Evolutionary conservation across 805 yeast genomes (phyloP).

Genomic region (Nakazawaea ambrosiae): DNA sequence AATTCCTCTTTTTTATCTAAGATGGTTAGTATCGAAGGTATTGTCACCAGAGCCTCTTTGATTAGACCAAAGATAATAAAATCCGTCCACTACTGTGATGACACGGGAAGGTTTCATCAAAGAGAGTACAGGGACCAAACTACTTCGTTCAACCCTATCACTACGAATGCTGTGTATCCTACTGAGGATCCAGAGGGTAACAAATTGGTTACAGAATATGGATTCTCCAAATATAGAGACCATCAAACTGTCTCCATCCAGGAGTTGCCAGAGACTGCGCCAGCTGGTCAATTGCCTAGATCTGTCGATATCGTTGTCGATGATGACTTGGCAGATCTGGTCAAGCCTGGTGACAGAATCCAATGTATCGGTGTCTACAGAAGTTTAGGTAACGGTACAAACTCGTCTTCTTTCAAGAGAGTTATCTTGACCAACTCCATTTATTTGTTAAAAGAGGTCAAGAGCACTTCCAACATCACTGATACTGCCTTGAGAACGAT

Average conservation of each 20-base stretch:
- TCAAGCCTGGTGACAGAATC: constrained; percentile 94
- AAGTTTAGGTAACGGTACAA: constrained; percentile 73
- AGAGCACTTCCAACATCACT: constrained; percentile 53
- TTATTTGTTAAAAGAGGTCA: constrained; percentile 72
- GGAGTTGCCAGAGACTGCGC: constrained; percentile 97
- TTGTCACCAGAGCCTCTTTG: constrained; percentile 87
- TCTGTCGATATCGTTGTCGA: constrained; percentile 88
- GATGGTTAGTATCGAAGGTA: constrained; percentile 87
- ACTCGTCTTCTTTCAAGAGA: constrained; percentile 67
- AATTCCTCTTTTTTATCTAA: constrained; percentile 71
- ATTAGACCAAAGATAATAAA: constrained; percentile 89
- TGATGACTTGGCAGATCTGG: constrained; percentile 86
- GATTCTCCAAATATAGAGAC: constrained; percentile 86
- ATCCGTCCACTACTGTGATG: constrained; percentile 89
- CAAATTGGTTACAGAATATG: constrained; percentile 84
- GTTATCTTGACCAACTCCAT: constrained; percentile 85
- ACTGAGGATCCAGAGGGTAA: constrained; percentile 90
- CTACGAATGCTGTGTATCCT: constrained; percentile 83
- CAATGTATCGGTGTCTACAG: constrained; percentile 92
- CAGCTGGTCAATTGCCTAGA: constrained; percentile 96
- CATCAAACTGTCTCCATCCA: constrained; percentile 91
- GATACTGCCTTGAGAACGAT: constrained; percentile 84
- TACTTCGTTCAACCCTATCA: constrained; percentile 77
- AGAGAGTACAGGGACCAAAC: constrained; percentile 92
- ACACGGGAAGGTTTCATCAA: constrained; percentile 77